Base-by-base conservation (phyloP, 768 basidiomycete genomes). In the Hortiboletus campestris region DNA sequence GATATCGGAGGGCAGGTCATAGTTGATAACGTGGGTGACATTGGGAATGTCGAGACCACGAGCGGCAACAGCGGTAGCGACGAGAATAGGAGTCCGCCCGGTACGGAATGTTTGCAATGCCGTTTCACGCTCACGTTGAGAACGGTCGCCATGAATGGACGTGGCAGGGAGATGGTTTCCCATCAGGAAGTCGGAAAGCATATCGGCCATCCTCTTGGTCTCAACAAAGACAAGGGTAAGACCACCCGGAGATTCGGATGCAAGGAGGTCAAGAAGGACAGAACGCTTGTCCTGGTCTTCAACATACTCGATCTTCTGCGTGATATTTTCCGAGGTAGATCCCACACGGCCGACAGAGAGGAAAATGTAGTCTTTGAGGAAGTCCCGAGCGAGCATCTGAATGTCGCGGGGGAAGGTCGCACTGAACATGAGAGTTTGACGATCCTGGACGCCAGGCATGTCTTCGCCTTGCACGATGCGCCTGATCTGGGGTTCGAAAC, bases 381-480 rank as follows among this genome's bases (percentile, higher is more conserved):
- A 96, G 75, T 96, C 94, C 67, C 88, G 86, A 39, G 94, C 94
- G 57, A 96, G 89, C 75, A 96, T 84, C 73, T 99, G 97, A 63
- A 99, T 99, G 73, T 99, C 97, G 42, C 95, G 87, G 46, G 97
- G 97, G 86, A 99, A 99, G 41, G 97, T 98, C 43, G 97, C 97
- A 58, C 90, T 93, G 77, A 99, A 99, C 97, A 99, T 99, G 76
- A 99, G 89, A 2, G 97, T 99, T 71, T 98, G 97, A 59, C 97
- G 90, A 13, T 94, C 86, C 28, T 81, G 75, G 14, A 88, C 84
- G 44, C 86, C 89, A n/a, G 97, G 94, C 97, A 99, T 99, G 72
- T 99, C 97, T 67, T 94, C 94, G 63, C 91, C 91, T 74, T 99
- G 92, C 19, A 99, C 97, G 69, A 99, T 99, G 32, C 94, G 84